Percentiles rank a stretch among this genome's conserved stretches.
phyloP scores from a whole-genome alignment of 2,329 filamentous ascomycete species.

The Cercospora janseana region DNA sequence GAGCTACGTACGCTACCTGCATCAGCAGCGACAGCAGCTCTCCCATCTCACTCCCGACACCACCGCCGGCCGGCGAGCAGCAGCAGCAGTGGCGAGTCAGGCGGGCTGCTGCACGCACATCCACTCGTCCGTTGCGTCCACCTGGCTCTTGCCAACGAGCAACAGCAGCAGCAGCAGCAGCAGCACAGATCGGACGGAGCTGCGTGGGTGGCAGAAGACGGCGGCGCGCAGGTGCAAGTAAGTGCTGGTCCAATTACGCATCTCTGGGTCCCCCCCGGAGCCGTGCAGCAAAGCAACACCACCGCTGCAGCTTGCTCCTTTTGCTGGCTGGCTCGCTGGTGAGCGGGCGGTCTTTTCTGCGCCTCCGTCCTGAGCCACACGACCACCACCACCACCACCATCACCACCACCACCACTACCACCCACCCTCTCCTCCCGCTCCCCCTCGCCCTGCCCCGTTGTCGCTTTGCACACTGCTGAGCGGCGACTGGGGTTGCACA shows the following conservation, averaged over 20 bases:
- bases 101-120: too few relatives aligned
- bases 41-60: too few relatives aligned
- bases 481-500: background rate
- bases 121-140: too few relatives aligned
- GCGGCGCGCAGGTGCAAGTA: background rate
- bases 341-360: background rate
- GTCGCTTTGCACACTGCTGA: background rate
- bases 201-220: background rate
- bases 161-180: too few relatives aligned
- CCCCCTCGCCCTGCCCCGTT: background rate
- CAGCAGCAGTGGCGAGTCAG: background rate
- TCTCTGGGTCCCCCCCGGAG: too few relatives aligned
- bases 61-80: background rate
- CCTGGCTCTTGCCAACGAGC: too few relatives aligned
- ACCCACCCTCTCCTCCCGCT: background rate
- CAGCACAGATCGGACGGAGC: too few relatives aligned
- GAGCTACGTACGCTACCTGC: conserved; percentile 4
- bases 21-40: background rate
- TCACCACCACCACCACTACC: background rate
- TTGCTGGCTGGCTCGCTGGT: too few relatives aligned
- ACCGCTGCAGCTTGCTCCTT: conserved; percentile 6
- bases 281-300: too few relatives aligned
- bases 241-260: conserved; percentile 2
- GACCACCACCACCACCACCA: background rate
- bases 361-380: background rate